These are phyloP conservation scores for Coemansia reversa DNA, from an alignment of 192 early-diverging fungal species.

Conservation along the genomic window DNA sequence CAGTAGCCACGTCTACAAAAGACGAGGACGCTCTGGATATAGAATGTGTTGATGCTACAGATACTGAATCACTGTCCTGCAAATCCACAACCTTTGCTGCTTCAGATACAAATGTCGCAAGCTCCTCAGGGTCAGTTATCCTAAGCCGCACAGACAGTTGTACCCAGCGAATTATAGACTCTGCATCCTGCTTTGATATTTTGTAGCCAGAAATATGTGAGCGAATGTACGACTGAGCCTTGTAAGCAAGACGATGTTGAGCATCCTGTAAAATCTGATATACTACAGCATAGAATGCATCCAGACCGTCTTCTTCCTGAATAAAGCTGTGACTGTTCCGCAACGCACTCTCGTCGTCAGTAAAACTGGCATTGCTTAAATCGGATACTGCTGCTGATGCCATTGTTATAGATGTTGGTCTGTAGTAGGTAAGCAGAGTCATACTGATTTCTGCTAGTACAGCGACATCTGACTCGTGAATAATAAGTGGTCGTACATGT, in stretches of 20 bases:
- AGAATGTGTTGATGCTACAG: neutral
- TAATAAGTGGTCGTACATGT: conserved; percentile 81
- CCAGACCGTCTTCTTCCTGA: conserved; percentile 51
- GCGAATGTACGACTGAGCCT: conserved; percentile 77
- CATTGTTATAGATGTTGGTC: neutral
- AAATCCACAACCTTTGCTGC: neutral
- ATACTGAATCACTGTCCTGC: conserved; percentile 5
- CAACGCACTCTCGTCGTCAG: neutral
- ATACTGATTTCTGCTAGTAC: conserved; percentile 79
- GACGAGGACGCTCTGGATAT: neutral
- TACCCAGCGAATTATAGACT: conserved; percentile 21
- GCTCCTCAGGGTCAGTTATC: conserved; percentile 18
- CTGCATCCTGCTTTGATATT: conserved; percentile 14
- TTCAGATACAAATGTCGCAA: conserved; percentile 1
- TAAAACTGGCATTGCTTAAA: neutral
- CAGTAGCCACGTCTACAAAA: neutral
- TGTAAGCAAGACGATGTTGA: conserved; percentile 85
- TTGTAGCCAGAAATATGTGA: conserved; percentile 22
- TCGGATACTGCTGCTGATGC: neutral
- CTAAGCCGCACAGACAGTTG: conserved; percentile 17
- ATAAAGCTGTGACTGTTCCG: conserved; percentile 11
- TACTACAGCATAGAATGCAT: conserved; percentile 66
- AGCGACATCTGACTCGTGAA: conserved; percentile 80
- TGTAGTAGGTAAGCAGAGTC: conserved; percentile 36
- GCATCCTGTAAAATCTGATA: conserved; percentile 83